Evolutionary conservation across 2,329 filamentous ascomycete genomes (phyloP).

Genomic region (Ascochyta clinopodiicola): DNA sequence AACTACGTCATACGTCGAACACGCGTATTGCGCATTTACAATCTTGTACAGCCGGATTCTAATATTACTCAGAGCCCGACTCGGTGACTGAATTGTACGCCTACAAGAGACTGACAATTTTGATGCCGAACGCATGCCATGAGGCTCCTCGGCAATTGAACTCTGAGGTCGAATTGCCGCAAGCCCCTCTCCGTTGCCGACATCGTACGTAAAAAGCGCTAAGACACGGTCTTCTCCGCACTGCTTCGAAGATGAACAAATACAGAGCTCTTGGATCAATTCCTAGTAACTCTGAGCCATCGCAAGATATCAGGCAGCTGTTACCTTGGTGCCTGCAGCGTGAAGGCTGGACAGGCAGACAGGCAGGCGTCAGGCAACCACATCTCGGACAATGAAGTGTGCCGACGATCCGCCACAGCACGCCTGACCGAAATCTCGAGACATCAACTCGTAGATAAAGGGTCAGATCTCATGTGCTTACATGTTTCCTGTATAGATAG

Average conservation of each 20-base stretch:
- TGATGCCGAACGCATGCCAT: neutral
- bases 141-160: constrained; percentile 10
- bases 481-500: neutral
- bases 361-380: constrained; percentile 7
- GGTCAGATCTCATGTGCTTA: neutral
- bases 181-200: constrained; percentile 6
- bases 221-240: neutral
- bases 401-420: neutral
- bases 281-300: neutral
- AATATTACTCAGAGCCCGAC: neutral
- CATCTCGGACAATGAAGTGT: neutral
- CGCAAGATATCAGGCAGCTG: neutral
- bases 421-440: neutral
- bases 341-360: neutral
- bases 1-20: neutral
- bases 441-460: neutral
- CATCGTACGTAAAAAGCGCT: constrained; percentile 4
- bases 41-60: neutral
- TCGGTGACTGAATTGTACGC: neutral
- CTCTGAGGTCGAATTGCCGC: neutral
- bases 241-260: neutral
- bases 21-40: neutral
- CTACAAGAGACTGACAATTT: neutral
- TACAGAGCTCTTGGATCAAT: neutral
- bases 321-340: constrained; percentile 7